These are phyloP conservation scores for Murraya paniculata DNA, from an alignment of 345 rosid genomes.

Conservation along the genomic window DNA sequence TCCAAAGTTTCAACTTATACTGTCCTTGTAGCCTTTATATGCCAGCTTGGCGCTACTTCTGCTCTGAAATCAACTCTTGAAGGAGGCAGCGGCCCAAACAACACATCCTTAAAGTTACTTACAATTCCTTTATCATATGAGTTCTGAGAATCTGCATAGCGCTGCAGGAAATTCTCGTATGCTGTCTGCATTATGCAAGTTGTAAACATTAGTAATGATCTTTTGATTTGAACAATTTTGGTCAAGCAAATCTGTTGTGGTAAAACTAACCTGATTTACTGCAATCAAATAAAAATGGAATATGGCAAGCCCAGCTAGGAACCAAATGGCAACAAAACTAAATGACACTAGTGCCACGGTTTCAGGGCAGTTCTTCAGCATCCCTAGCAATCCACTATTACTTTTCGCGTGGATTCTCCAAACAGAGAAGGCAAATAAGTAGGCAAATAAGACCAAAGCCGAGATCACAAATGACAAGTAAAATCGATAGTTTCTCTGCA, in stretches of 20 bases:
- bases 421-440: conserved; percentile 28
- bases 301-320: conserved; percentile 30
- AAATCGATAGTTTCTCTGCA: conserved; percentile 42
- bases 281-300: conserved; percentile 32
- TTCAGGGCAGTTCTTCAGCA: conserved; percentile 31
- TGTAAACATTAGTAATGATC: not conserved
- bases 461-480: conserved; percentile 28
- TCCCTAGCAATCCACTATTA: conserved; percentile 21
- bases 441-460: conserved; percentile 28
- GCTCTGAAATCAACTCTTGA: conserved; percentile 37
- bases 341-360: conserved; percentile 24
- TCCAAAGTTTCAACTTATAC: not conserved
- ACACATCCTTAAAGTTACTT: conserved; percentile 24
- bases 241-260: not conserved
- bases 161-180: conserved; percentile 32
- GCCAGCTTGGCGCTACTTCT: conserved; percentile 16
- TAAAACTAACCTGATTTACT: conserved; percentile 30
- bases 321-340: conserved; percentile 32
- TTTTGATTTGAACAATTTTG: not conserved
- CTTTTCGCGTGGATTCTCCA: conserved; percentile 24
- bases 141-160: conserved; percentile 20
- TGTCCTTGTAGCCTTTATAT: conserved; percentile 10
- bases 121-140: conserved; percentile 29
- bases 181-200: conserved; percentile 27
- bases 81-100: conserved; percentile 23